These are phyloP conservation scores for Byssoonygena ceratinophila DNA, from an alignment of 2,329 filamentous ascomycete genomes.

Conservation along the genomic window DNA sequence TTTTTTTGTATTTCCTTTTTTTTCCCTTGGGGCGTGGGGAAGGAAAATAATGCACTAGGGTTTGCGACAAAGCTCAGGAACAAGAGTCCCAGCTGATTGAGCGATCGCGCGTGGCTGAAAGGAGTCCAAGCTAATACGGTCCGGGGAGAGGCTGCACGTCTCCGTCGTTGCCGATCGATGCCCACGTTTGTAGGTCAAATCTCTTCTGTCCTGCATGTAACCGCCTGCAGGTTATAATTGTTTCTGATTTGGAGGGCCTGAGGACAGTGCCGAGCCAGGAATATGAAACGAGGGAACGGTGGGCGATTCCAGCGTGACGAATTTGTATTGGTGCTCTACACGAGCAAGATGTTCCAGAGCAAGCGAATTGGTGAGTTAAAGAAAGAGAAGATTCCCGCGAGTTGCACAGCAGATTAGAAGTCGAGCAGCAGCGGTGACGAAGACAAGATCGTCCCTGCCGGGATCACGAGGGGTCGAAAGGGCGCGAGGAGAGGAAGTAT, in stretches of 20 bases:
- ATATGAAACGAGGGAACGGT: neutral
- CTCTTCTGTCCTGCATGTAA: conserved; percentile 12
- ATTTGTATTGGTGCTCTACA: neutral
- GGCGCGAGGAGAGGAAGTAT: neutral
- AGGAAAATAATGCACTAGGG: neutral
- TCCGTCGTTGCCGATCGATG: conserved; percentile 17
- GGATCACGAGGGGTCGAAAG: conserved; percentile 9
- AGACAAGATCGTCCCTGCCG: conserved; percentile 5
- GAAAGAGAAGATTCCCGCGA: neutral
- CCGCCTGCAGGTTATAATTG: conserved; percentile 9
- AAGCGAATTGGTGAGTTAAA: neutral
- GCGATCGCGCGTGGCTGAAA: conserved; percentile 5
- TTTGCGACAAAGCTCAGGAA: conserved; percentile 2
- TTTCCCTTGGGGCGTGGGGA: neutral
- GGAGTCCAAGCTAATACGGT: conserved; percentile 5
- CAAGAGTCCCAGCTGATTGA: conserved; percentile 2
- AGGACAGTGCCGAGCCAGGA: conserved; percentile 4
- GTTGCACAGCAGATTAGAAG: conserved; percentile 5
- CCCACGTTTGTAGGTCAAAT: conserved; percentile 15
- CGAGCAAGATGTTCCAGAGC: neutral
- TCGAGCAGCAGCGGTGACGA: conserved; percentile 5
- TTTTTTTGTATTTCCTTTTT: neutral
- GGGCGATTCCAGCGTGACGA: conserved; percentile 8
- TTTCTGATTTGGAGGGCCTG: neutral
- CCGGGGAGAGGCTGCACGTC: conserved; percentile 3